Evolutionary conservation across 1,284 basidiomycete species (phyloP), one percentile per base, ranked within the genome.

Genomic region (Cryptococcus sp.): DNA sequence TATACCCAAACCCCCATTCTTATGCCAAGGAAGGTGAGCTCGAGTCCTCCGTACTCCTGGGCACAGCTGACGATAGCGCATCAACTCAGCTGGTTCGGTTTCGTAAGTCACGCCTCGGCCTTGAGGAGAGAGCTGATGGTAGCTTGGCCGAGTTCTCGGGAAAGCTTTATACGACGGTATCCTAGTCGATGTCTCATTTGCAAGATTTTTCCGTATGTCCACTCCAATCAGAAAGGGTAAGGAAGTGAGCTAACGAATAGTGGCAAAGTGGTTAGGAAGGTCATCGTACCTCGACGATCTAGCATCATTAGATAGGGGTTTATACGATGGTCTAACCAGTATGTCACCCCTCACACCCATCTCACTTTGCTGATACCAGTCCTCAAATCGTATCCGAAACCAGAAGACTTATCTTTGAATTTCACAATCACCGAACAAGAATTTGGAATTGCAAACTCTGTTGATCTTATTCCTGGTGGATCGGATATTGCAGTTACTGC

Each of bases 101-200:
- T 98, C 74, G 64, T 70, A 39, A 59, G 65, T 56, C 39, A n/a
- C 22, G 19, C 32, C 23, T n/a, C 31, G 16, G 41, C 21, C 13
- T 5, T 16, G n/a, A 32, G 10, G 7, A 19, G 11, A 34, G 18
- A 14, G 31, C 44, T 53, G 46, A 42, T 45, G 5, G 19, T 19
- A 66, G 63, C 85, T 98, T 55, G 94, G 96, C 0, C 80, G 90
- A 0, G 87, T 98, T 22, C 78, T 98, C 0, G 94, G 93, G 10
- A 98, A 98, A 71, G 94, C 94, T 0, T 80, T 98, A 64, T 98
- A 98, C 69, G 91, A 98, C 50, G 92, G 93, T 2, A 98, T 98
- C 46, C 79, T 99, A 7, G 85, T 96, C n/a, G 91, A 98, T 62
- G 88, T 94, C 4, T 87, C 87, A 1, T 98, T 98, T 74, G 92